Conservation (phyloP, 306 rosid species). For the Cicer pinnatifidum region DNA sequence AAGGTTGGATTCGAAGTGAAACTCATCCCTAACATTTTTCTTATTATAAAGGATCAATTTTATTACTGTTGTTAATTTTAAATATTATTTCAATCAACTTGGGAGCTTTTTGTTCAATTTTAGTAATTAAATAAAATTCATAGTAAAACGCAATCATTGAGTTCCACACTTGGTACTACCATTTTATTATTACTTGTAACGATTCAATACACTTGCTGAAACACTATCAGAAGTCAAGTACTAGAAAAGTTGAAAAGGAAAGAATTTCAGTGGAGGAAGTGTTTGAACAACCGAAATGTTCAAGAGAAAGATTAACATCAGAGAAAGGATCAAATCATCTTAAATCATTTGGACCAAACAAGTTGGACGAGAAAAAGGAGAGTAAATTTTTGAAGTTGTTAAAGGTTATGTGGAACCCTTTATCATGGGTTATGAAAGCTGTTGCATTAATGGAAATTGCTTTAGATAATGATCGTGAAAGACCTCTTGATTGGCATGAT, state of each 20-base stretch:
- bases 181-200: too few relatives aligned
- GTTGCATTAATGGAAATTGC: constrained; percentile 98
- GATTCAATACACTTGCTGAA: too few relatives aligned
- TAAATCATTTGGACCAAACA: constrained; percentile 95
- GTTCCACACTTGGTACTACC: too few relatives aligned
- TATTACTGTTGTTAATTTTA: too few relatives aligned
- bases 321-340: constrained; percentile 93
- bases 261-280: constrained; percentile 88
- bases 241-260: constrained; percentile 48
- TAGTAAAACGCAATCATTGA: too few relatives aligned
- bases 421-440: constrained; percentile 99
- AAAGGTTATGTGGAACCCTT: constrained; percentile 99
- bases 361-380: constrained; percentile 96
- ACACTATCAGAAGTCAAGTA: too few relatives aligned
- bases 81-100: too few relatives aligned
- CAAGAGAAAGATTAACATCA: constrained; percentile 69
- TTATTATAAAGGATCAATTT: too few relatives aligned
- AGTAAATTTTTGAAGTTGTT: constrained; percentile 86
- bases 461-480: constrained; percentile 84
- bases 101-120: too few relatives aligned
- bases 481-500: constrained; percentile 97
- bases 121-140: too few relatives aligned
- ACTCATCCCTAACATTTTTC: too few relatives aligned
- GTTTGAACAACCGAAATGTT: constrained; percentile 88
- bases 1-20: too few relatives aligned